Base-by-base conservation (phyloP, 2,329 filamentous ascomycete genomes). In the Exophiala oligosperma region DNA sequence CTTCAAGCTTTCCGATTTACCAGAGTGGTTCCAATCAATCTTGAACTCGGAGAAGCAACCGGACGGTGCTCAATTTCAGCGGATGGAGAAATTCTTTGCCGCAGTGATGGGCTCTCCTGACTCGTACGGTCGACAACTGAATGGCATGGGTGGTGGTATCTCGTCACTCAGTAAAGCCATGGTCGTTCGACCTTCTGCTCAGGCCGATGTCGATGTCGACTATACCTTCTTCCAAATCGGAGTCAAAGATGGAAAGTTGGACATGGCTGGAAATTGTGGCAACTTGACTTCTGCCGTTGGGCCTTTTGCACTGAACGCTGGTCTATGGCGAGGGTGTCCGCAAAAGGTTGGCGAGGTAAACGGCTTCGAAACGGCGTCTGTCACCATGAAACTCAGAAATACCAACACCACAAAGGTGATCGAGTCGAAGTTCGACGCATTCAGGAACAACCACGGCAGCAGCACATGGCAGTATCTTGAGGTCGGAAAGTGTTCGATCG, bases 201-300 rank as follows among this genome's bases (percentile, higher is more conserved):
- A 77, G 14, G 59, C 70, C 0, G 79, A 78, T 26, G 80, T 79
- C 0, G 82, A 90, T 62, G 77, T 90, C 11, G 84, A 89, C 59
- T 91, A 87, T 67, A 91, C 87, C 0, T 91, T 91, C 68, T 82
- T 87, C 1, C 84, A 86, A 40, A 76, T 91, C 5, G 87, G 87
- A 2, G 81, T 91, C 54, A 81, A 81, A 52, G 79, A 86, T 64
- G 75, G 76, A 3, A 73, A 76, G 32, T 78, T 91, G 2, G 88
- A 91, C 66, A 81, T 84, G 66, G 84, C 85, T 0, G 84, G 87
- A 24, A 91, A 90, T 66, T 91, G 88, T 68, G 88, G 88, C n/a
- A 91, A 91, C 69, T 88, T 91, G 85, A 84, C 79, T 4, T 79
- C 82, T 41, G 80, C 84, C 0, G 80, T 91, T 47, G 89, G 87